Percentiles rank a stretch among this genome's conserved stretches.
These are phyloP conservation scores for Xylaria acuta DNA, from an alignment of 495 filamentous ascomycete genomes.

Conservation along the genomic window DNA sequence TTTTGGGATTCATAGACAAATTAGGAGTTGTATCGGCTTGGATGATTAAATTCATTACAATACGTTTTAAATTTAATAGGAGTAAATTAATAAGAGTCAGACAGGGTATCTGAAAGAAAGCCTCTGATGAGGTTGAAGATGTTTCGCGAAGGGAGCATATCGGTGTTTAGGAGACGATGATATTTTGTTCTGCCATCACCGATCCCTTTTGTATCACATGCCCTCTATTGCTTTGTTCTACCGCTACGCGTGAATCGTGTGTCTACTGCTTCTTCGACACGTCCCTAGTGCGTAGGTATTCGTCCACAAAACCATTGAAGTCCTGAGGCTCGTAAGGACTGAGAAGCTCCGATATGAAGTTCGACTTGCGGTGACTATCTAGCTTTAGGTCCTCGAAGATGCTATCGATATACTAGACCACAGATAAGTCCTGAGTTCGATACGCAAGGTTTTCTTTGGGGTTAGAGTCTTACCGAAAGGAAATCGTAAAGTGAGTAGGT, in stretches of 20 bases:
- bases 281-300: constrained; percentile 20
- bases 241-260: neutral
- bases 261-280: neutral
- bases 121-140: neutral
- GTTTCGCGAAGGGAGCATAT: neutral
- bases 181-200: no score
- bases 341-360: constrained; percentile 27
- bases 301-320: constrained; percentile 33
- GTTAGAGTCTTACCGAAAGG: constrained; percentile 28
- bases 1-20: neutral
- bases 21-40: neutral
- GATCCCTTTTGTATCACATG: neutral
- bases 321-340: constrained; percentile 29
- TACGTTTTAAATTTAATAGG: neutral
- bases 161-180: neutral
- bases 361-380: constrained; percentile 29
- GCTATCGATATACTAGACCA: constrained; percentile 35
- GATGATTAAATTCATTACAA: neutral
- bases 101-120: neutral
- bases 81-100: neutral
- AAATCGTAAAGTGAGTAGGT: constrained; percentile 38
- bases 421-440: constrained; percentile 17
- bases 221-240: neutral
- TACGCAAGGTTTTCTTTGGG: no score
- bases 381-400: constrained; percentile 29